Conservation (phyloP, 2,329 filamentous ascomycete genomes). For the Colletotrichum sp. region DNA sequence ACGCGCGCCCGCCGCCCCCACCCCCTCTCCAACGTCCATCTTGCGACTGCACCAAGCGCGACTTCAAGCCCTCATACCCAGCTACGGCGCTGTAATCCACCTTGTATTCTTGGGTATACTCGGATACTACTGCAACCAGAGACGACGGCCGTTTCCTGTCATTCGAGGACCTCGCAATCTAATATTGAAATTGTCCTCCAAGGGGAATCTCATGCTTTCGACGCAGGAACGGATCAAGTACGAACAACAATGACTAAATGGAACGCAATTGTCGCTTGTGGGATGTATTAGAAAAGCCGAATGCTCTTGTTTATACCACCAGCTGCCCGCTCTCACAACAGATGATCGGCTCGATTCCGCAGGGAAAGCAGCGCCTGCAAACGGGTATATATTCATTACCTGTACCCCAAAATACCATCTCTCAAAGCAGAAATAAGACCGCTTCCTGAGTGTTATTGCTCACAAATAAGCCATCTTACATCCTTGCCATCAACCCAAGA, state of each 20-base stretch:
- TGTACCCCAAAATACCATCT: accelerated
- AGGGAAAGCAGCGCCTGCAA: too few species aligned
- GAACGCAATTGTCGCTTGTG: neutral
- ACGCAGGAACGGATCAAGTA: neutral
- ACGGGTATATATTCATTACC: accelerated
- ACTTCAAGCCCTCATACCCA: neutral
- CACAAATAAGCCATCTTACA: accelerated
- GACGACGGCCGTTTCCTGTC: too few species aligned
- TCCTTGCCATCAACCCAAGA: neutral
- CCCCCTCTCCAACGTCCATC: too few species aligned
- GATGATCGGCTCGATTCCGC: too few species aligned
- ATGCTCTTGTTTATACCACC: neutral
- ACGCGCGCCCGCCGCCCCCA: too few species aligned
- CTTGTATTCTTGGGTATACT: neutral
- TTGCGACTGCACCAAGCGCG: too few species aligned
- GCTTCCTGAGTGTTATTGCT: too few species aligned
- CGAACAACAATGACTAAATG: neutral
- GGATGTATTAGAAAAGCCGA: neutral
- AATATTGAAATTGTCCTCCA: neutral
- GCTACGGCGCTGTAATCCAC: accelerated
- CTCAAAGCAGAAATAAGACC: too few species aligned
- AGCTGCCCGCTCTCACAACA: too few species aligned
- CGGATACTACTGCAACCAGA: neutral
- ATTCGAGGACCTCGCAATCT: too few species aligned
- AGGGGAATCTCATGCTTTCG: accelerated